Percentiles rank a stretch among this genome's conserved stretches.
These are phyloP conservation scores for Elaeagnus macrophylla DNA, from an alignment of 306 rosid species.

Conservation along the genomic window DNA sequence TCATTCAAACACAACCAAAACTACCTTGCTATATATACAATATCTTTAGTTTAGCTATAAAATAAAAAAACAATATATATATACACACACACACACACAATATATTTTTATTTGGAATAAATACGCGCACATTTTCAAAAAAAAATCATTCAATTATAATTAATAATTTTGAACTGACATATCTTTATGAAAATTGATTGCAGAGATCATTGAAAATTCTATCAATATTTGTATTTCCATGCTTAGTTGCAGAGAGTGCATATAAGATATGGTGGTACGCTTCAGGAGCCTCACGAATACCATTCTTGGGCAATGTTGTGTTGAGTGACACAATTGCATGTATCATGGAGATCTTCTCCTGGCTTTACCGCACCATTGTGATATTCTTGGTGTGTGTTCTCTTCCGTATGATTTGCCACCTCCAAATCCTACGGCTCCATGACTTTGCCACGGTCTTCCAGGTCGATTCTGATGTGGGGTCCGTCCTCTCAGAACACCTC, in stretches of 20 bases:
- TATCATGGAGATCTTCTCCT: constrained; percentile 61
- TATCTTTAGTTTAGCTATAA: no score
- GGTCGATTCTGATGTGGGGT: constrained; percentile 58
- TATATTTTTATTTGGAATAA: no score
- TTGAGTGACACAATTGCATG: constrained; percentile 61
- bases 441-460: constrained; percentile 71
- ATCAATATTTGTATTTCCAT: constrained; percentile 49
- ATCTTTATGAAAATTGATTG: background rate
- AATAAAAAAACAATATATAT: no score
- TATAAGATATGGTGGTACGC: constrained; percentile 98
- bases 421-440: constrained; percentile 75
- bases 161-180: no score
- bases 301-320: constrained; percentile 59
- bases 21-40: no score
- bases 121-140: no score
- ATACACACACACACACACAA: no score
- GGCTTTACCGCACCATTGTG: constrained; percentile 68
- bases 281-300: constrained; percentile 71
- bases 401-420: constrained; percentile 76
- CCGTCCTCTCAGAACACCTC: constrained; percentile 69
- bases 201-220: constrained; percentile 62
- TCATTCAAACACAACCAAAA: no score
- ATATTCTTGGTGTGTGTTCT: constrained; percentile 78
- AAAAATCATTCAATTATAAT: no score
- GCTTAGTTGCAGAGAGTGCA: constrained; percentile 55